phyloP scores from a whole-genome alignment of 441 rosid species.

The Croton laevigatus region DNA sequence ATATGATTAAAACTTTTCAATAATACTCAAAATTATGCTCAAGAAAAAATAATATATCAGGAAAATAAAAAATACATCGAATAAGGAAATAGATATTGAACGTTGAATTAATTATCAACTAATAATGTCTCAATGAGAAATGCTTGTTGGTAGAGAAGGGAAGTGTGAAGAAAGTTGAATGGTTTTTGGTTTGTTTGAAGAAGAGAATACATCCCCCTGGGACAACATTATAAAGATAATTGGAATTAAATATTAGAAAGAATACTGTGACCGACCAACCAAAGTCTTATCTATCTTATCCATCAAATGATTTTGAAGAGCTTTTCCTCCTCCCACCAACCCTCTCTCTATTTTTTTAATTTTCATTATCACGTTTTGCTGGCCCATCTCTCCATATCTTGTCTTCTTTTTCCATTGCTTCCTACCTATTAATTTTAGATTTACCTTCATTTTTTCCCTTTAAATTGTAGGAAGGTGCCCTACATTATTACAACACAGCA shows the following conservation, averaged over 20 bases:
- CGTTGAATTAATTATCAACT: too few species aligned
- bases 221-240: constrained; percentile 15
- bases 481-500: constrained; percentile 15
- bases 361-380: not conserved
- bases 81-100: too few species aligned
- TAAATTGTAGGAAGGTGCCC: not conserved
- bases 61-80: too few species aligned
- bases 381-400: constrained; percentile 8
- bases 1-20: too few species aligned
- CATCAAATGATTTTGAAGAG: constrained; percentile 9
- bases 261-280: not conserved
- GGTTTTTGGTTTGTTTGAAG: constrained; percentile 1
- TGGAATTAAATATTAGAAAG: not conserved
- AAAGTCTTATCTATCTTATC: not conserved
- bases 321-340: constrained; percentile 1
- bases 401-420: not conserved
- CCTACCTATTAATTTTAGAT: too few species aligned
- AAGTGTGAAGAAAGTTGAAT: constrained; percentile 17
- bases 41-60: too few species aligned
- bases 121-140: too few species aligned
- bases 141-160: too few species aligned
- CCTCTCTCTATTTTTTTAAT: not conserved
- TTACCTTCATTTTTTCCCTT: not conserved
- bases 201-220: constrained; percentile 25
- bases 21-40: too few species aligned